Conservation (phyloP, 192 early-diverging fungal species). For the Coemansia sp. region DNA sequence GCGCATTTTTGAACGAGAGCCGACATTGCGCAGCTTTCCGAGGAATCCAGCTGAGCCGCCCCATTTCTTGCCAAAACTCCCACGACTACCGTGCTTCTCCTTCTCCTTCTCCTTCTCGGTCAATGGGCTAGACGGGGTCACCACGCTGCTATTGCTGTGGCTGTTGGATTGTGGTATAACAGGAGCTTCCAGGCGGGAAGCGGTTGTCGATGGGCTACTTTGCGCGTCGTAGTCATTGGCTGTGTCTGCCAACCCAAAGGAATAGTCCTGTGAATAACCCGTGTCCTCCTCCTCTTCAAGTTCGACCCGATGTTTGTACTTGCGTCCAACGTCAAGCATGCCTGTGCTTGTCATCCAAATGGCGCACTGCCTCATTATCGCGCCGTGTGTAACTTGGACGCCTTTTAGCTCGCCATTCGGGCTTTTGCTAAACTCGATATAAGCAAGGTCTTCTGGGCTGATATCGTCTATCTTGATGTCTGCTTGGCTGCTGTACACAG, state of each 20-base stretch:
- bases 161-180: neutral
- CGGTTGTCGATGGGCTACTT: constrained; percentile 17
- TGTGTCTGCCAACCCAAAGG: constrained; percentile 24
- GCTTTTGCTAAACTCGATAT: constrained; percentile 84
- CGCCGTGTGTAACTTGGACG: constrained; percentile 72
- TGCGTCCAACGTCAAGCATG: constrained; percentile 48
- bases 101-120: constrained; percentile 12
- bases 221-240: constrained; percentile 16
- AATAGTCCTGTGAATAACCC: constrained; percentile 12
- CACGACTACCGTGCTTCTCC: constrained; percentile 7
- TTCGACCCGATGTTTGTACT: constrained; percentile 47
- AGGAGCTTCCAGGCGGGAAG: constrained; percentile 11
- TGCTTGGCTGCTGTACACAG: constrained; percentile 11
- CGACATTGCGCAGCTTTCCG: constrained; percentile 44
- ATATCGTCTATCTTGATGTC: constrained; percentile 28
- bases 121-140: constrained; percentile 1
- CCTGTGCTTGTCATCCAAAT: constrained; percentile 47
- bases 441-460: constrained; percentile 64
- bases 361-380: constrained; percentile 71
- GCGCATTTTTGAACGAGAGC: constrained; percentile 37
- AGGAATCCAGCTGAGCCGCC: constrained; percentile 31
- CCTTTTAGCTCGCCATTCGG: constrained; percentile 84
- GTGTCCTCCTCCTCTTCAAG: constrained; percentile 28
- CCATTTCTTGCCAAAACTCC: constrained; percentile 32
- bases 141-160: constrained; percentile 6